Base-by-base conservation (phyloP, 805 yeast species). In the Yarrowia yakushimensis region DNA sequence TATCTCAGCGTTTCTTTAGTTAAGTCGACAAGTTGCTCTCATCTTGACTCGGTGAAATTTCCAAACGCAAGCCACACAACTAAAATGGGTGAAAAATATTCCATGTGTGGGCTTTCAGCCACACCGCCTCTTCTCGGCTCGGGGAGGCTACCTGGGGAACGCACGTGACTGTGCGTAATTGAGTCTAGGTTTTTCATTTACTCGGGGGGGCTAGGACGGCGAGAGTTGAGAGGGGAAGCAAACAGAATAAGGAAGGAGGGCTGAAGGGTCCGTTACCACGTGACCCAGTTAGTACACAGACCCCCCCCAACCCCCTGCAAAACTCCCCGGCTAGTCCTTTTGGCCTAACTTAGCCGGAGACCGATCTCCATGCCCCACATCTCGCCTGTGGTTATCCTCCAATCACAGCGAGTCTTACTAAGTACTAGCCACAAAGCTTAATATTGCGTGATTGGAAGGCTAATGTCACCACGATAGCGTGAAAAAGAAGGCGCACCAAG, bases 401-500 rank as follows among this genome's bases (percentile, higher is more conserved):
- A 55, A 55, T 55, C 61, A 55, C 17, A 55, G 13, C 9, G 18
- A 7, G 37, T 11, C 28, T 55, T 12, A 55, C 39, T 55, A 28
- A 39, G 27, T 55, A 55, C 61, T 55, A 55, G 61, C 61, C 61
- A 55, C 61, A 30, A 39, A 55, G 36, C n/a, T 30, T 41, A 55
- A 39, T 55, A 55, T 55, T 55, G 61, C 61, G 61, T 55, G 48
- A 55, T 55, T 39, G 48, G 22, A 39, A 55, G 31, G 61, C 42
- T 55, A 39, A 55, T 55, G 61, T 41, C 61, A 55, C 48, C 61
- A 55, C 61, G 34, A 48, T 48, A 48, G 55, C 22, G 55, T 48
- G 55, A 48, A 48, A 48, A 39, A 41, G 61, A 37, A 28, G 46
- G 61, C 39, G 48, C 48, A 20, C 36, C 39, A 30, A 22, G 61